Evolutionary conservation across 2,329 filamentous ascomycete species (phyloP), one percentile per base, ranked within the genome.

Genomic region (Fusarium verticillioides): DNA sequence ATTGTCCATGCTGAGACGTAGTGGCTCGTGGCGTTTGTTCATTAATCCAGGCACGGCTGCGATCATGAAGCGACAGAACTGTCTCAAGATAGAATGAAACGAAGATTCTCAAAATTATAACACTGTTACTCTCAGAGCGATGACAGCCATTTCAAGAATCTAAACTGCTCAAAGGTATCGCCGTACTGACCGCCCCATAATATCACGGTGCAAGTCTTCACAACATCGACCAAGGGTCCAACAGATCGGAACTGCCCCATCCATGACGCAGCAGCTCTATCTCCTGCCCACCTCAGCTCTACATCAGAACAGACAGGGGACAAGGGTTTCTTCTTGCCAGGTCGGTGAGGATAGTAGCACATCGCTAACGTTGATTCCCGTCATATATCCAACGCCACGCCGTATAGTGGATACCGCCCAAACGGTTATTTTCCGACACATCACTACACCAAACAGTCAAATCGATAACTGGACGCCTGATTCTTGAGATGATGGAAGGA

Each of bases 141-240:
- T 0, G n/a, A 6, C 5, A 16, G 4, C 5, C 6, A 16, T 16
- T 12, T 9, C 2, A 2, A 11, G 12, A 9, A 15, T 1, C 2
- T 12, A 13, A 4, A 12, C 7, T 28, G 5, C 7, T 16, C 2
- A 9, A 21, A 16, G 4, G 10, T 9, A 9, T 39, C 34, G 7
- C 26, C 10, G 34, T 4, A 30, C 9, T 12, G 19, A 16, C 16
- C 19, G 34, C 10, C 23, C 7, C 23, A 7, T 8, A 2, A 28
- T 16, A 28, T 28, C 13, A 12, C 23, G 16, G 34, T 5, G 19
- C n/a, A 53, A 50, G 21, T 40, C 23, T 7, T 21, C 13, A 39
- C 6, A 40, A 18, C 19, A n/a, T 26, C 4, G 2, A 23, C 34
- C 2, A 37, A 37, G 13, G 19, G 10, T n/a, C 7, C 34, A 18